Evolutionary conservation across 257 asterid genomes (phyloP).

Genomic region (Jaltomata sinuosa): DNA sequence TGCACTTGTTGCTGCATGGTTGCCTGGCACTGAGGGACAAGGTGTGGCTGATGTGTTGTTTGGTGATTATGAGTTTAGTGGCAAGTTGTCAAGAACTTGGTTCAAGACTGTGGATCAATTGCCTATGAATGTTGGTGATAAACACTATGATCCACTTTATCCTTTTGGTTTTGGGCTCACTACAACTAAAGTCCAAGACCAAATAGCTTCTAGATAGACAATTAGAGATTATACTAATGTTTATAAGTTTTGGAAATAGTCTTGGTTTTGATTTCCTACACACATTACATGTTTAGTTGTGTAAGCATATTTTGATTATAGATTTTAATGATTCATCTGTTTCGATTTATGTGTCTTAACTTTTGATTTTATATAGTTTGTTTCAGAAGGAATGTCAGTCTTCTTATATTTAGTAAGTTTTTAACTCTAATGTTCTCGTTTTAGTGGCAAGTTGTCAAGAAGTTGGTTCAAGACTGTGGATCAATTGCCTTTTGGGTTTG

Average conservation of each 20-base stretch:
- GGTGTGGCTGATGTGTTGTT: constrained; percentile 55
- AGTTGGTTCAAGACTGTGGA: constrained; percentile 56
- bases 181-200: constrained; percentile 3
- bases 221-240: background rate
- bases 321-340: background rate
- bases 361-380: no score
- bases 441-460: constrained; percentile 41
- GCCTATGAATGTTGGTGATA: constrained; percentile 52
- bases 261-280: background rate
- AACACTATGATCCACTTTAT: constrained; percentile 48
- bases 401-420: no score
- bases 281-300: background rate
- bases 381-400: no score
- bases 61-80: constrained; percentile 50
- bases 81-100: constrained; percentile 52
- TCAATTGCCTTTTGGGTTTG: constrained; percentile 53
- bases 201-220: background rate
- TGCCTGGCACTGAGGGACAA: constrained; percentile 59
- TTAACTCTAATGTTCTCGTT: no score
- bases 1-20: constrained; percentile 65
- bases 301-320: background rate
- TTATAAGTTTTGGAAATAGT: background rate
- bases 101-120: constrained; percentile 47
- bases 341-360: background rate
- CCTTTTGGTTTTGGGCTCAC: constrained; percentile 52